Percentiles rank a stretch among this genome's conserved stretches.
Evolutionary conservation across 305 asterid species (phyloP).

Genomic region (Rubia occidens): DNA sequence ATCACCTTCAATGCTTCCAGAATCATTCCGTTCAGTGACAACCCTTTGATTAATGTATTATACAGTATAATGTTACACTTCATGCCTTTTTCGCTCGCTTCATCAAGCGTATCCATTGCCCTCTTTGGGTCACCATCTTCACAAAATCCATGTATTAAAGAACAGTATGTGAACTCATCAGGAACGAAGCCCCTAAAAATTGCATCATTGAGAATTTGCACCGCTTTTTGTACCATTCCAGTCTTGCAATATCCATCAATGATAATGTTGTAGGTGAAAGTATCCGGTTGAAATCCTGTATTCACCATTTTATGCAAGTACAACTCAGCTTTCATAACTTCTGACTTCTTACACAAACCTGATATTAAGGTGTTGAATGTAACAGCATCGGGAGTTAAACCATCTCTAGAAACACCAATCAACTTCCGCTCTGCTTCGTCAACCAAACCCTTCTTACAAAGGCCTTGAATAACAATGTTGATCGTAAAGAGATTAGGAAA

Average conservation of each 20-base stretch:
- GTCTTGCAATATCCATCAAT: slow-evolving; percentile 73
- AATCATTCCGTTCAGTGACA: slow-evolving; percentile 52
- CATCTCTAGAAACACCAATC: slow-evolving; percentile 33
- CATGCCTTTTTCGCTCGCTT: slow-evolving; percentile 48
- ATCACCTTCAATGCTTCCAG: slow-evolving; percentile 63
- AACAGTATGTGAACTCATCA: slow-evolving; percentile 67
- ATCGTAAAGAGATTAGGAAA: slow-evolving; percentile 63
- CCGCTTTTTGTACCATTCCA: slow-evolving; percentile 58
- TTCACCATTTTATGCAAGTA: slow-evolving; percentile 73
- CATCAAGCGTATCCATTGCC: slow-evolving; percentile 45
- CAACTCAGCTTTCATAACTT: slow-evolving; percentile 61
- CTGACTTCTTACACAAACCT: slow-evolving; percentile 72
- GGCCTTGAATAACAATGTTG: slow-evolving; percentile 78
- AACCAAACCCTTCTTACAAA: slow-evolving; percentile 53
- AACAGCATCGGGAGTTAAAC: slow-evolving; percentile 62
- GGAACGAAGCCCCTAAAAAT: slow-evolving; percentile 67
- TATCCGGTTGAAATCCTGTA: slow-evolving; percentile 59
- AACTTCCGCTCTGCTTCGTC: slow-evolving; percentile 63
- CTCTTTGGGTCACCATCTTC: slow-evolving; percentile 58
- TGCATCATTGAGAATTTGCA: slow-evolving; percentile 55
- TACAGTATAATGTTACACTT: slow-evolving; percentile 45
- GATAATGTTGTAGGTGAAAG: slow-evolving; percentile 73
- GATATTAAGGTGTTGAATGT: slow-evolving; percentile 70
- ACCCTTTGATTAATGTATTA: slow-evolving; percentile 66
- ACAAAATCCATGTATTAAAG: slow-evolving; percentile 61